These are phyloP conservation scores for Pseudopyrenochaeta lycopersici DNA, from an alignment of 2,329 filamentous ascomycete genomes.

Conservation along the genomic window DNA sequence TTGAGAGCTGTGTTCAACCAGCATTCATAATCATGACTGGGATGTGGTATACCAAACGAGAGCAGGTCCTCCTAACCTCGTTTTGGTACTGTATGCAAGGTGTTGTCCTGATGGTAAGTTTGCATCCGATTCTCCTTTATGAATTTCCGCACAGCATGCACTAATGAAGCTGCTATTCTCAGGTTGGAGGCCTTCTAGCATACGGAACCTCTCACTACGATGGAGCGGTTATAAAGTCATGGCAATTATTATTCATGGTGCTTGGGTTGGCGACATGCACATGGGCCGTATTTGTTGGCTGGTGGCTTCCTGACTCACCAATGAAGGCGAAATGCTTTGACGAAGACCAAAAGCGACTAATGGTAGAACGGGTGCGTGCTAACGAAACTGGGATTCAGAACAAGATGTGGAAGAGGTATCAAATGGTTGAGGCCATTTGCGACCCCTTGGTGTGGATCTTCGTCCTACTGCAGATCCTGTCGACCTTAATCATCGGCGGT, in stretches of 20 bases:
- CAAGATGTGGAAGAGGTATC: conserved; percentile 32
- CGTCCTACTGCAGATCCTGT: conserved; percentile 33
- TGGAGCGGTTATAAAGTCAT: conserved; percentile 39
- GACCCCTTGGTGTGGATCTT: conserved; percentile 33
- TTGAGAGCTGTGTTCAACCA: conserved; percentile 38
- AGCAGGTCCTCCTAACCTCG: conserved; percentile 27
- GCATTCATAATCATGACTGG: conserved; percentile 39
- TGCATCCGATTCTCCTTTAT: no score
- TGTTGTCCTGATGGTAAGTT: conserved; percentile 42
- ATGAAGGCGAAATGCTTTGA: conserved; percentile 45
- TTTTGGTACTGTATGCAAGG: conserved; percentile 49
- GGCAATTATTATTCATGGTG: conserved; percentile 56
- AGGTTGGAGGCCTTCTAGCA: conserved; percentile 50
- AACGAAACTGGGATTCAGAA: conserved; percentile 49
- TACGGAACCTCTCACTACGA: conserved; percentile 46
- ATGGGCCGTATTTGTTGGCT: conserved; percentile 34
- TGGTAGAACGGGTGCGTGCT: conserved; percentile 46
- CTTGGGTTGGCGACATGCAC: conserved; percentile 50
- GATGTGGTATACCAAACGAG: conserved; percentile 37
- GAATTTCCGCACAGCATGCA: no score
- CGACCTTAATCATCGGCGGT: conserved; percentile 45
- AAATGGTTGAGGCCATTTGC: conserved; percentile 29
- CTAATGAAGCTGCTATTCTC: no score
- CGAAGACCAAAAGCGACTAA: conserved; percentile 45
- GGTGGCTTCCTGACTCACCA: conserved; percentile 48